Conservation (phyloP, 257 asterid species). For the Galeopsis tetrahit region DNA sequence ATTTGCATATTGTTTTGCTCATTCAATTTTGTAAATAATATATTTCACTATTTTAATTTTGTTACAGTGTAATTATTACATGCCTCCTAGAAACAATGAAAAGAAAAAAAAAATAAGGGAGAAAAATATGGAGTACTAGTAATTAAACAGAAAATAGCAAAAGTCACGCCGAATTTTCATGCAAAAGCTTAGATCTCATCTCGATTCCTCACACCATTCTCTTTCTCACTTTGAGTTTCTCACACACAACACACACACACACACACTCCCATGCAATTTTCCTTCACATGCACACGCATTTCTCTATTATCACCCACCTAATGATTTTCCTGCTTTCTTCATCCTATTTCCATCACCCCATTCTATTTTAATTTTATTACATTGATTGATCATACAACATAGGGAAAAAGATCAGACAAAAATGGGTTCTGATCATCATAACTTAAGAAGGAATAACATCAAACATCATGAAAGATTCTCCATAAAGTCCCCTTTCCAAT, state of each 20-base stretch:
- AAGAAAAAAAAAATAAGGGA: background rate
- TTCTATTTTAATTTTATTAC: background rate
- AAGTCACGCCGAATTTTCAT: slow-evolving; percentile 67
- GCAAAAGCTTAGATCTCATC: slow-evolving; percentile 57
- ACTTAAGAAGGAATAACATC: slow-evolving; percentile 25
- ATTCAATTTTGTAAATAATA: background rate
- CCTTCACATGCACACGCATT: slow-evolving; percentile 43
- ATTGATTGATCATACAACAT: background rate
- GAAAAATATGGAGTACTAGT: background rate
- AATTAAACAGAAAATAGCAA: slow-evolving; percentile 36
- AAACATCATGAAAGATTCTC: slow-evolving; percentile 25
- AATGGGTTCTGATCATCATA: slow-evolving; percentile 46
- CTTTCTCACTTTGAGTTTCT: slow-evolving; percentile 45
- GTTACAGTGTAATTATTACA: background rate
- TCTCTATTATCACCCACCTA: slow-evolving; percentile 17
- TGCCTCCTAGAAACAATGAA: background rate
- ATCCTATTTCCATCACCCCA: slow-evolving; percentile 35
- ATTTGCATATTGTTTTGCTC: background rate
- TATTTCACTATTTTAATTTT: background rate
- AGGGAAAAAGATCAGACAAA: background rate
- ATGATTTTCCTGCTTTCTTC: slow-evolving; percentile 1
- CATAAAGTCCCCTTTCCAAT: slow-evolving; percentile 42
- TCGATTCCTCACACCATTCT: slow-evolving; percentile 34
- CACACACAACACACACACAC: slow-evolving; percentile 56
- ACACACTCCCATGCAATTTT: slow-evolving; percentile 37